phyloP scores from a whole-genome alignment of 768 basidiomycete genomes.

The Rhizopogon salebrosus region DNA sequence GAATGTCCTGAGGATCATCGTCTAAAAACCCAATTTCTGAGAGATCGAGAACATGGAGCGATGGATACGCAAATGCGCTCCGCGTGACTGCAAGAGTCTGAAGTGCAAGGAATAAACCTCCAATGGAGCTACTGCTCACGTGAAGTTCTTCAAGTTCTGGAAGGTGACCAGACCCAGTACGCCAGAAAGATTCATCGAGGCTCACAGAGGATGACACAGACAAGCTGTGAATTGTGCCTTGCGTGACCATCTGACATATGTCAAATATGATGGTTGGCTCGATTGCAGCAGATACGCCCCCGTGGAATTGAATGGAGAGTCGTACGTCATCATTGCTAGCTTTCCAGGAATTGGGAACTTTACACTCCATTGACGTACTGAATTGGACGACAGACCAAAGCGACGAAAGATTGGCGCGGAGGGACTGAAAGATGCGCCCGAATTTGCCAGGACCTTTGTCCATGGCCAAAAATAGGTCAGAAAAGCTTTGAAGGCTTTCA shows the following conservation, averaged over 20 bases:
- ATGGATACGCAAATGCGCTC: neutral
- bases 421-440: neutral
- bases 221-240: neutral
- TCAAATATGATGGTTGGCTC: neutral
- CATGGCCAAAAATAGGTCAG: neutral
- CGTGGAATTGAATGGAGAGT: neutral
- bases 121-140: neutral
- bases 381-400: neutral
- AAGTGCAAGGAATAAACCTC: neutral
- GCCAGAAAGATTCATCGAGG: neutral
- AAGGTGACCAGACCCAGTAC: neutral
- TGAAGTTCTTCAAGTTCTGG: neutral
- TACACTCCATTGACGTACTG: neutral
- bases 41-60: neutral
- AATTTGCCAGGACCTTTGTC: neutral
- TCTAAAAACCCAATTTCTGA: neutral
- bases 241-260: neutral
- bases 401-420: neutral
- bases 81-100: too few relatives aligned
- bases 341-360: neutral
- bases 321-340: neutral
- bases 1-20: neutral
- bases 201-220: neutral
- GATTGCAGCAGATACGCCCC: neutral
- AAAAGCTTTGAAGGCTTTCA: neutral